These are phyloP conservation scores for Sugiyamaella mastotermitis DNA, from an alignment of 805 yeast genomes.

Conservation along the genomic window DNA sequence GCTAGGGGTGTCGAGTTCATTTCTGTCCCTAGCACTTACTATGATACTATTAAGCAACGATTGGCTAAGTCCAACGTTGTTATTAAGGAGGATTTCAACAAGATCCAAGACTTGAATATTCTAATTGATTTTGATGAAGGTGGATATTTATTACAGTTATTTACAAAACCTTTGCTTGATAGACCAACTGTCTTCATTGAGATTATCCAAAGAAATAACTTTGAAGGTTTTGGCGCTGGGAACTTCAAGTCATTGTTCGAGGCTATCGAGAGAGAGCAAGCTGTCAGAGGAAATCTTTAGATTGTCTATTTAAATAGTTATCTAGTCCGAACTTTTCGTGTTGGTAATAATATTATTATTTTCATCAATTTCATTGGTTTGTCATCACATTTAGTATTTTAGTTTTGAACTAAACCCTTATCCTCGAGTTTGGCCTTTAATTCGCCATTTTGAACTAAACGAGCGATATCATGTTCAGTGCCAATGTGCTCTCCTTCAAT, in stretches of 20 bases:
- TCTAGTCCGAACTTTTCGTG: neutral
- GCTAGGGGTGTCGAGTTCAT: conserved; percentile 69
- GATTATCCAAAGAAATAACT: conserved; percentile 72
- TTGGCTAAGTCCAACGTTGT: conserved; percentile 39
- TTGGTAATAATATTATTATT: neutral
- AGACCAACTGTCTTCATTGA: conserved; percentile 81
- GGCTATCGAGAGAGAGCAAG: conserved; percentile 73
- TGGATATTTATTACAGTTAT: conserved; percentile 75
- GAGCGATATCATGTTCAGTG: conserved; percentile 36
- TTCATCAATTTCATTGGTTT: neutral
- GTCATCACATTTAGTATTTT: too few species aligned
- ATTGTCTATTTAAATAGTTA: neutral
- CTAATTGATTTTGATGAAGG: conserved; percentile 71
- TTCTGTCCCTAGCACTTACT: conserved; percentile 51
- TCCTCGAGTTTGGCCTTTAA: conserved; percentile 13
- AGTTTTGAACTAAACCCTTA: conserved; percentile 10
- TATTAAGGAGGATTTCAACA: conserved; percentile 48
- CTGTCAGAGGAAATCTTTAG: conserved; percentile 52
- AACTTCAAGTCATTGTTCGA: conserved; percentile 79
- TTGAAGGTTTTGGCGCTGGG: conserved; percentile 85
- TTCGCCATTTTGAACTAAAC: conserved; percentile 19
- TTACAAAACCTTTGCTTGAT: conserved; percentile 69
- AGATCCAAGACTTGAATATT: conserved; percentile 43
- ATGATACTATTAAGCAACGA: conserved; percentile 42
- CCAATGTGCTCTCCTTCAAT: conserved; percentile 56